Base-by-base conservation (phyloP, 2,329 filamentous ascomycete species). In the Pseudogymnoascus sp. region DNA sequence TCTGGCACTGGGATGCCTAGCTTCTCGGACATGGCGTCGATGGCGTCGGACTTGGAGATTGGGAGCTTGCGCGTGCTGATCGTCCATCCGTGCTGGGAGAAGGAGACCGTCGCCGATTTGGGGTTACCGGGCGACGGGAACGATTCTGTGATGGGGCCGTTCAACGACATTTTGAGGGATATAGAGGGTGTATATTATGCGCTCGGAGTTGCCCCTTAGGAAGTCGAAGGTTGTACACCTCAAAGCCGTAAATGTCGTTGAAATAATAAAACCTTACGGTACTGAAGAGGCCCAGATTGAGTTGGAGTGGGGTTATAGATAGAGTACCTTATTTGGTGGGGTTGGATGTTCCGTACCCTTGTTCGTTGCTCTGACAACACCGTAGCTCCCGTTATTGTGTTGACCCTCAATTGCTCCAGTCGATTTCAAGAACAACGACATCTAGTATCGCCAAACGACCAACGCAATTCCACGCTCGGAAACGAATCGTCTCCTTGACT, bases 1-100 rank as follows among this genome's bases (percentile, higher is more conserved):
- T 99, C 95, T 7, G 95, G 95, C 42, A 93, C 86, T 16, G 93
- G 86, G 73, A 99, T 97, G 31, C 87, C 87, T 62, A 99, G 82
- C 67, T 84, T 85, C 64, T 82, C 81, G 42, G 87, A 87, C 85
- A 99, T 90, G 39, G 84, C 85, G 73, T 96, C 92, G 73, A 99
- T 97, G 61, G 92, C 90, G 5, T 84, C 89, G 54, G 93, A 86
- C 76, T 96, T 97, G 70, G 96, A 89, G 75, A 99, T 99, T 67
- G 95, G 95, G 61, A 95, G 86, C 79, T 97, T 97, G 73, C 91
- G 89, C 63, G 90, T 90, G 29, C 84, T 84, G 75, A 97, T 87
- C 70, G 79, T 83, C 80, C 93, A 96, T 71, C 81, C 82, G 67
- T 82, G 80, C 70, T 90, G 86, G 2, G 75, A 76, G 75, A 86